phyloP scores from a whole-genome alignment of 169 alveolate genomes.

The Babesia gibsoni region DNA sequence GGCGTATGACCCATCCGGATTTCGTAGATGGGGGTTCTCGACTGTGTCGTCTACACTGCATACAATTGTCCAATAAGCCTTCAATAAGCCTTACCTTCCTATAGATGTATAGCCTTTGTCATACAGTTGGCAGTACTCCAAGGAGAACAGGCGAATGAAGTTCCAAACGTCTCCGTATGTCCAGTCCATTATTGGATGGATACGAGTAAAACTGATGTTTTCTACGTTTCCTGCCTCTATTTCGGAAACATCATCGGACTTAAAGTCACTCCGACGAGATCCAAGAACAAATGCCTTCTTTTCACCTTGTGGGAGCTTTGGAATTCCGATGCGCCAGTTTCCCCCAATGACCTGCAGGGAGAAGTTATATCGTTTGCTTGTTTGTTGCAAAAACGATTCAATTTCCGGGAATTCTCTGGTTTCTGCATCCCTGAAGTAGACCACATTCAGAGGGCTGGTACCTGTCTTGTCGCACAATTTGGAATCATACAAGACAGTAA shows the following conservation, averaged over 20 bases:
- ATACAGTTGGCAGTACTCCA: constrained; percentile 72
- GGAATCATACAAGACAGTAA: constrained; percentile 56
- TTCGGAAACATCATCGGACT: neutral
- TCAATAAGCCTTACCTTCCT: constrained; percentile 57
- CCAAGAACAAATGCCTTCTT: constrained; percentile 40
- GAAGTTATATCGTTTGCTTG: constrained; percentile 3
- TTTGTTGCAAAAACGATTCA: constrained; percentile 3
- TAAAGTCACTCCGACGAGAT: constrained; percentile 32
- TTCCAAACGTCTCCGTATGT: constrained; percentile 77
- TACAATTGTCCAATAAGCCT: too few species aligned
- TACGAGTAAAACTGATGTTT: constrained; percentile 55
- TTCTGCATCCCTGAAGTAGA: constrained; percentile 39
- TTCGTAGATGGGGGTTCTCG: constrained; percentile 59
- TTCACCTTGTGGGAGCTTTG: neutral
- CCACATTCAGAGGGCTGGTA: constrained; percentile 10
- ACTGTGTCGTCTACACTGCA: constrained; percentile 50
- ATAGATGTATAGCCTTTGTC: constrained; percentile 75
- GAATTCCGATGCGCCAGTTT: constrained; percentile 44
- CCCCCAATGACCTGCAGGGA: constrained; percentile 28
- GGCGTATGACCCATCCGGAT: constrained; percentile 63
- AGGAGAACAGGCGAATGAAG: constrained; percentile 61
- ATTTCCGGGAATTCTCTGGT: constrained; percentile 38
- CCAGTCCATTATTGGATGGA: constrained; percentile 71
- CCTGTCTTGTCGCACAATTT: constrained; percentile 10
- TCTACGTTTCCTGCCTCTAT: constrained; percentile 46